Evolutionary conservation across 1,139 yeast genomes (phyloP).

Genomic region (Scheffersomyces titani): DNA sequence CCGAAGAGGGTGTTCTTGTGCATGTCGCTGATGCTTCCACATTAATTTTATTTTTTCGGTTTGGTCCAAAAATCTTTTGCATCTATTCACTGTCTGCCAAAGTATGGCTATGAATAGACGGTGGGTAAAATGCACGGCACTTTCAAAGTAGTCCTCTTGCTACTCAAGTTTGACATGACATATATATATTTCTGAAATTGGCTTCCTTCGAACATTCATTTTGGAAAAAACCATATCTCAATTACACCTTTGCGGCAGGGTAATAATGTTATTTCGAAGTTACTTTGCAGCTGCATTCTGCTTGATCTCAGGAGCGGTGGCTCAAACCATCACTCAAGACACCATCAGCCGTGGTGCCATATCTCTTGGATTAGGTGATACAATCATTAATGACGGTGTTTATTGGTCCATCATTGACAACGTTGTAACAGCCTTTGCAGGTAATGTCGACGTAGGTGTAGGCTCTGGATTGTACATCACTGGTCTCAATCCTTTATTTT

Average conservation of each 20-base stretch:
- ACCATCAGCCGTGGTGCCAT: conserved; percentile 11
- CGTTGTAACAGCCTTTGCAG: conserved; percentile 9
- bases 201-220: not conserved
- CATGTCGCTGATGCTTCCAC: not conserved
- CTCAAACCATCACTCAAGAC: not conserved
- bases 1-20: not conserved
- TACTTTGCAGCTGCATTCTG: conserved; percentile 2
- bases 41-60: not conserved
- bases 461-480: conserved; percentile 11
- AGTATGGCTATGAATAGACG: not conserved
- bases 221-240: not conserved
- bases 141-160: not conserved
- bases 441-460: conserved; percentile 10
- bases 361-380: conserved; percentile 6
- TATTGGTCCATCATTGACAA: conserved; percentile 15
- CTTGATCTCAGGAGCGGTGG: conserved; percentile 3
- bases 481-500: conserved; percentile 6
- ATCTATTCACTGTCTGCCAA: not conserved
- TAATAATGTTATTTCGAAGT: conserved; percentile 6
- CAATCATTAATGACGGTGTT: conserved; percentile 11
- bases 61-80: not conserved
- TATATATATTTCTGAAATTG: too few relatives aligned
- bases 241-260: conserved; percentile 1
- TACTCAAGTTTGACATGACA: not conserved
- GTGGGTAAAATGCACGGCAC: not conserved